A percentile compares a stretch with the other conserved stretches of the same genome.
phyloP scores from a whole-genome alignment of 352 stramenopile species.

The Stramenopiles sp. region DNA sequence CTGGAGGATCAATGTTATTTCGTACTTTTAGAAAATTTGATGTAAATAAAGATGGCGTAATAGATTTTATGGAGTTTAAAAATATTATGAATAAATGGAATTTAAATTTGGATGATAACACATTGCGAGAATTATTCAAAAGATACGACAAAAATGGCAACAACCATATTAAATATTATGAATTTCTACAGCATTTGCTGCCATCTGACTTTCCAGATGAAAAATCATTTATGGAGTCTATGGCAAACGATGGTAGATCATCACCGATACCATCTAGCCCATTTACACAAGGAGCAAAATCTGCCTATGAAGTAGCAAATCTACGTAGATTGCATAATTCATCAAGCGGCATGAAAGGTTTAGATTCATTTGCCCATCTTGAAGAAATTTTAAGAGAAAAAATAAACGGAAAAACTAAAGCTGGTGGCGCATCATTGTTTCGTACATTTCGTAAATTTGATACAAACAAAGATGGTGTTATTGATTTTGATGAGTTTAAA shows the following conservation, averaged over 20 bases:
- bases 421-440: neutral
- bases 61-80: neutral
- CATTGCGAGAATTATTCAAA: neutral
- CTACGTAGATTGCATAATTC: neutral
- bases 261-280: neutral
- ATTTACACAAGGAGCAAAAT: neutral
- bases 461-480: neutral
- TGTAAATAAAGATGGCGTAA: neutral
- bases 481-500: neutral
- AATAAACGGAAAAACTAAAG: neutral
- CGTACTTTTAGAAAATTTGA: neutral
- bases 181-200: slow-evolving; percentile 1
- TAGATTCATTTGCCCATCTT: neutral
- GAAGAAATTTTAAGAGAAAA: neutral
- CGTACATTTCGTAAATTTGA: slow-evolving; percentile 5
- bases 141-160: neutral
- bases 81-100: neutral
- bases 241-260: neutral
- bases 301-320: neutral
- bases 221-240: neutral
- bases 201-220: neutral
- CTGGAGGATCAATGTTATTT: neutral
- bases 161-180: neutral
- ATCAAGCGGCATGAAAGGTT: neutral
- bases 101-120: neutral